Percentiles rank a stretch among this genome's conserved stretches.
Conservation (phyloP, 257 asterid genomes). For the Solanum arcanum region DNA sequence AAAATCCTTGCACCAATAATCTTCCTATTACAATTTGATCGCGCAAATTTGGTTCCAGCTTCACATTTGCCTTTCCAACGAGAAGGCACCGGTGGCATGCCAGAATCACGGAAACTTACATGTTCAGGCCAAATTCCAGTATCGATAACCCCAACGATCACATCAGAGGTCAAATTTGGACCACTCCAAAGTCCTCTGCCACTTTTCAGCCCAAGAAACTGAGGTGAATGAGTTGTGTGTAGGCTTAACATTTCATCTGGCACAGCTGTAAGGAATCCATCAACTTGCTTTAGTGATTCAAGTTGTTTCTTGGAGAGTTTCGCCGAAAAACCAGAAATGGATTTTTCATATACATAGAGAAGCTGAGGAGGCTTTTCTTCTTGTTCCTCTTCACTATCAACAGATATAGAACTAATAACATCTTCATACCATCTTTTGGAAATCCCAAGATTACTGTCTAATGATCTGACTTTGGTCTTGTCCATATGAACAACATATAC, state of each 20-base stretch:
- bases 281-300: conserved; percentile 15
- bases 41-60: conserved; percentile 26
- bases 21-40: conserved; percentile 52
- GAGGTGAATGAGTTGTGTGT: conserved; percentile 65
- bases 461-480: conserved; percentile 27
- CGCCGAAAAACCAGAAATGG: conserved; percentile 53
- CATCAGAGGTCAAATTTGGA: conserved; percentile 42
- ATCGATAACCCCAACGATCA: conserved; percentile 57
- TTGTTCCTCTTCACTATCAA: neutral
- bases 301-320: conserved; percentile 41
- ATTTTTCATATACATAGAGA: conserved; percentile 45
- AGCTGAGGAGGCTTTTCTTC: conserved; percentile 21
- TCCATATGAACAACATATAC: conserved; percentile 62
- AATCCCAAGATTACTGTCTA: conserved; percentile 27
- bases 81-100: conserved; percentile 26
- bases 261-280: conserved; percentile 48
- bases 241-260: conserved; percentile 39
- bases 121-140: conserved; percentile 84
- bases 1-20: conserved; percentile 50
- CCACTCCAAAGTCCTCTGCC: conserved; percentile 51
- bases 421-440: conserved; percentile 43
- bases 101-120: conserved; percentile 34
- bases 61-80: conserved; percentile 60
- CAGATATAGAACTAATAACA: conserved; percentile 30
- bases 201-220: conserved; percentile 47